Evolutionary conservation across 2,329 filamentous ascomycete genomes (phyloP), one percentile per base, ranked within the genome.

Genomic region (Clonostachys sp.): DNA sequence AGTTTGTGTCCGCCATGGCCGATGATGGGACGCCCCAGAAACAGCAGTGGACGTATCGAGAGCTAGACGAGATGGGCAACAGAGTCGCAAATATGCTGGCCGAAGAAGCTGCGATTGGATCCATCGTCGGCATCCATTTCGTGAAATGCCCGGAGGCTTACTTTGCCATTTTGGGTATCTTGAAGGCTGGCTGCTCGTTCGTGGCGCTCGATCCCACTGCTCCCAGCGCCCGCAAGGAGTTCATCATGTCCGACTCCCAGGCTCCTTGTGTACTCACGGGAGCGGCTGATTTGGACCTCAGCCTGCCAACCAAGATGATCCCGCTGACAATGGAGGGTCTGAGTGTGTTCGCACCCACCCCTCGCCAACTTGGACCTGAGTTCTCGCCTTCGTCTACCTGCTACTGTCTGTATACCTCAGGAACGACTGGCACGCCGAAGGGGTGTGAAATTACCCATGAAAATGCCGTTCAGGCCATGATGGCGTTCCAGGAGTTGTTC

Each of bases 381-480:
- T 60, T 71, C 33, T 54, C 49, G n/a, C 61, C 62, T 13, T 70
- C 77, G 18, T 78, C 84, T 53, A 81, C 82, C 0, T 90, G 86
- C 55, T 95, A 95, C 61, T 92, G 89, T 49, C 73, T 95, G 2
- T 95, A 95, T 62, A 95, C 90, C 0, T 92, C 87, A 5, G 89
- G 90, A 5, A 95, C 90, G 0, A 95, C 90, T 0, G 90, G 90
- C 4, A 87, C 83, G 0, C 90, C 91, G 0, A 95, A 95, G 57
- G 90, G 90, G 3, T 96, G 91, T 55, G 82, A 94, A 49, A 83
- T 96, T 42, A 95, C 87, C 0, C 91, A 96, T 58, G 83, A 90
- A 45, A 96, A 95, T 61, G 82, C 87, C 0, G 87, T 95, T 0
- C 91, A 96, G 61, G 89, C 90, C 24, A 89, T 96, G 81, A 78